Conservation (phyloP, 2,329 filamentous ascomycete species). For the Tricladium varicosporioides region DNA sequence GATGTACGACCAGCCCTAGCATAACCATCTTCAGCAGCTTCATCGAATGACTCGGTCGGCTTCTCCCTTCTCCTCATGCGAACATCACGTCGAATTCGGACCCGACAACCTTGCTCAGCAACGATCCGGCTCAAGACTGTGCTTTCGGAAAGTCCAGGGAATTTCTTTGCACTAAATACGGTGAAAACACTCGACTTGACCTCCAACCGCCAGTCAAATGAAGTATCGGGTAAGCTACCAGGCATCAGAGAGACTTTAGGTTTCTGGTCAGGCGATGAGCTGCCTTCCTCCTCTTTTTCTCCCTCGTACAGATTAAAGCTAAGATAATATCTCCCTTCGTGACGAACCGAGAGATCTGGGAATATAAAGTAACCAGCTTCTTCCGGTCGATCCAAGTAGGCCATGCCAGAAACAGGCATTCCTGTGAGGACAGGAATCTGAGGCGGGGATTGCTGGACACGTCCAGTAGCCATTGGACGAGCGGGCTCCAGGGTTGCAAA, state of each 20-base stretch:
- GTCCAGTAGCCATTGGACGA: constrained; percentile 77
- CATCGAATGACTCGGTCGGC: constrained; percentile 54
- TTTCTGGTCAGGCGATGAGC: constrained; percentile 34
- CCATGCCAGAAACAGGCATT: constrained; percentile 92
- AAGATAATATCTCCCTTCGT: constrained; percentile 90
- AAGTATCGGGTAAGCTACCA: constrained; percentile 33
- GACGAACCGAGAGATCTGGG: constrained; percentile 90
- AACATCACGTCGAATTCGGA: constrained; percentile 91
- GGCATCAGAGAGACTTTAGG: constrained; percentile 39
- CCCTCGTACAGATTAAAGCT: constrained; percentile 94
- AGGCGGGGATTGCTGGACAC: constrained; percentile 64
- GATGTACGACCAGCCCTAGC: constrained; percentile 35
- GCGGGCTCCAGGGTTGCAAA: constrained; percentile 89
- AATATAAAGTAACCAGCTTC: constrained; percentile 94
- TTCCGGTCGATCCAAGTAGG: constrained; percentile 84
- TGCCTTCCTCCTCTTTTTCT: constrained; percentile 74
- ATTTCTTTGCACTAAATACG: constrained; percentile 97
- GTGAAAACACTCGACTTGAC: constrained; percentile 84
- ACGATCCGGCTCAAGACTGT: constrained; percentile 86
- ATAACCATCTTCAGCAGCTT: constrained; percentile 61
- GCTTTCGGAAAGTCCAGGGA: constrained; percentile 88
- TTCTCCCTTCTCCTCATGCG: constrained; percentile 82
- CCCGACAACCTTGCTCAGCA: constrained; percentile 93
- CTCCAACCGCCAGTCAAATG: constrained; percentile 83
- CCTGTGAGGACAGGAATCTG: constrained; percentile 86